Base-by-base conservation (phyloP, 225 moss, liverwort and hornwort species). In the Pseudoscleropodium purum region DNA sequence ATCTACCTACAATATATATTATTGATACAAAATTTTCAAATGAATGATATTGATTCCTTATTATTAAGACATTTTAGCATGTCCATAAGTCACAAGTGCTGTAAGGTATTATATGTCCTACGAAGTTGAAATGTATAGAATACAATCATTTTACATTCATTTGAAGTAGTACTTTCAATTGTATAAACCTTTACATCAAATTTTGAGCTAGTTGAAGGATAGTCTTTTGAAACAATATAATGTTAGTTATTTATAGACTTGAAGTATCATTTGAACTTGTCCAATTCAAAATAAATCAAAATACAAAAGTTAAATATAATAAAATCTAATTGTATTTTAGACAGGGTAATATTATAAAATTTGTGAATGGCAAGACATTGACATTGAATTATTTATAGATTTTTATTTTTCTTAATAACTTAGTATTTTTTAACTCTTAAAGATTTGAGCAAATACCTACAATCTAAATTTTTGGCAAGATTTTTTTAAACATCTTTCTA, bases 1-100 rank as follows among this genome's bases (percentile, higher is more conserved):
- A 5, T 26, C 0, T 2, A 8, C 8, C 25, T 41, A 41, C 0
- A 0, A 0, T 41, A 72, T 15, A 1, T 41, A 26, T 14, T 41
- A 26, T 14, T 72, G 26, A 41, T 1, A 72, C 2, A 41, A 15
- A 70, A 41, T 72, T 41, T 41, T 1, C 0, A 41, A 1, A 15
- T 26, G 15, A 41, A 41, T 26, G 9, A 41, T 31, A 30, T 75
- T 47, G 11, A 18, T 2, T 1, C 11, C 1, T 74, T 6, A 45
- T 29, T 31, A 47, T 31, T 31, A 31, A 6, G 18, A 31, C 4
- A 47, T 18, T 33, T 49, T 0, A 49, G 2, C 0, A 33, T 49
- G 33, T 33, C 2, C 1, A 49, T 20, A 75, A 31, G 20, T 49
- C 1, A 7, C 4, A 31, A 45, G 2, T 6, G 1, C 31, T 19